A percentile compares a stretch with the other conserved stretches of the same genome.
Conservation (phyloP, 2,329 filamentous ascomycete species). For the Pseudogymnoascus sp. region DNA sequence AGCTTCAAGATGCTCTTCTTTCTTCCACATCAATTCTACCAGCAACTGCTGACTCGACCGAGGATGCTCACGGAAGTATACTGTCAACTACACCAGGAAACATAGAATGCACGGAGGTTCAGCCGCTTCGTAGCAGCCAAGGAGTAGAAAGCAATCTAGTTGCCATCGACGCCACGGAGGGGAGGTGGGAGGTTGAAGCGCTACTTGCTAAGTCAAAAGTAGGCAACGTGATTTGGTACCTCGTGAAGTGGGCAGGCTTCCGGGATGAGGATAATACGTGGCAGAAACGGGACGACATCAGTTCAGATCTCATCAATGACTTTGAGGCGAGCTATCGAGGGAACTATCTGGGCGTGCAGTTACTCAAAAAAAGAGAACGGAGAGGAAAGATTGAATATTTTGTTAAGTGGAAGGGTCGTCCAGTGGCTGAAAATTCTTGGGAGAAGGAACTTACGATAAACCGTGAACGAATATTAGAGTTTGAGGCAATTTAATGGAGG, state of each 20-base stretch:
- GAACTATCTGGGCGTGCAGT: constrained; percentile 10
- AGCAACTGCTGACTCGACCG: constrained; percentile 5
- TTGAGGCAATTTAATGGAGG: constrained; percentile 4
- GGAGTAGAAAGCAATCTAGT: neutral
- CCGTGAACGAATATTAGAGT: constrained; percentile 12
- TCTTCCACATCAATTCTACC: constrained; percentile 10
- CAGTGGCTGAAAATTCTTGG: constrained; percentile 13
- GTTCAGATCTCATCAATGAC: constrained; percentile 11
- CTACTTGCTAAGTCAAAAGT: constrained; percentile 19
- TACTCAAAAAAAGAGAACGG: constrained; percentile 14
- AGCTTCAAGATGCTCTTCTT: constrained; percentile 15
- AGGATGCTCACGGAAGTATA: neutral
- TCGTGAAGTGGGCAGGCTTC: constrained; percentile 21
- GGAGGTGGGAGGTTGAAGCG: constrained; percentile 16
- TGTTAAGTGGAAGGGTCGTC: neutral
- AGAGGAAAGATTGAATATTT: constrained; percentile 12
- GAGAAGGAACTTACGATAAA: constrained; percentile 14
- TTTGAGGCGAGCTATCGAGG: constrained; percentile 16
- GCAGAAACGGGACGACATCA: constrained; percentile 15
- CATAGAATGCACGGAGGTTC: neutral
- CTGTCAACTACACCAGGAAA: neutral
- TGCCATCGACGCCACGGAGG: neutral
- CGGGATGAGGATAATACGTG: constrained; percentile 17
- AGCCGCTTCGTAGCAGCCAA: neutral
- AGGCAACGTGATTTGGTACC: constrained; percentile 16